A percentile compares a stretch with the other conserved stretches of the same genome.
Evolutionary conservation across 805 yeast species (phyloP).

Genomic region (Tetrapisispora phaffii): DNA sequence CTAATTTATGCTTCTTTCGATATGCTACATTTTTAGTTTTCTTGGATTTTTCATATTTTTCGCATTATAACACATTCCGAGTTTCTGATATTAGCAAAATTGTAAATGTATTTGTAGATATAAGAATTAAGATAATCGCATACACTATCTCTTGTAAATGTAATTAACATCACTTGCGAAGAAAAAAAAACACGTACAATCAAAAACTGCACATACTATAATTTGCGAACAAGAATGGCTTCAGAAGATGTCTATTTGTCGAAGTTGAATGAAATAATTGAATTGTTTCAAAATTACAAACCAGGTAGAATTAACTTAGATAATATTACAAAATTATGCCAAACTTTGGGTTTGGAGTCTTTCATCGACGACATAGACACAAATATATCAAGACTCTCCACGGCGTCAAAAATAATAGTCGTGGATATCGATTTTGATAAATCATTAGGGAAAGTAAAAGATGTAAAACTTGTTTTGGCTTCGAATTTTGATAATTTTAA

Average conservation of each 20-base stretch:
- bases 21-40: too few species aligned
- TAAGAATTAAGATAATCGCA: too few species aligned
- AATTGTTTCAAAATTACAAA: constrained; percentile 24
- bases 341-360: constrained; percentile 28
- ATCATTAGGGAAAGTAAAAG: constrained; percentile 19
- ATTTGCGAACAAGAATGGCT: neutral
- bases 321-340: constrained; percentile 28
- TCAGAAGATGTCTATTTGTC: neutral
- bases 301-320: constrained; percentile 27
- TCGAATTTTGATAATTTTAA: constrained; percentile 30
- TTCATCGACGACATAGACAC: constrained; percentile 25
- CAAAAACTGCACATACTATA: too few species aligned
- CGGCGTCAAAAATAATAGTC: constrained; percentile 31
- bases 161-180: too few species aligned
- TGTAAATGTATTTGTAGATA: too few species aligned
- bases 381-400: constrained; percentile 24
- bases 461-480: constrained; percentile 30
- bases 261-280: constrained; percentile 23
- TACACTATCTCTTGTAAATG: too few species aligned
- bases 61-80: too few species aligned
- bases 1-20: too few species aligned
- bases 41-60: too few species aligned
- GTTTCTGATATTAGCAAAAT: too few species aligned
- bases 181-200: too few species aligned
- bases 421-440: constrained; percentile 30